Base-by-base conservation (phyloP, 2,329 filamentous ascomycete genomes). In the Fusarium austroafricanum region DNA sequence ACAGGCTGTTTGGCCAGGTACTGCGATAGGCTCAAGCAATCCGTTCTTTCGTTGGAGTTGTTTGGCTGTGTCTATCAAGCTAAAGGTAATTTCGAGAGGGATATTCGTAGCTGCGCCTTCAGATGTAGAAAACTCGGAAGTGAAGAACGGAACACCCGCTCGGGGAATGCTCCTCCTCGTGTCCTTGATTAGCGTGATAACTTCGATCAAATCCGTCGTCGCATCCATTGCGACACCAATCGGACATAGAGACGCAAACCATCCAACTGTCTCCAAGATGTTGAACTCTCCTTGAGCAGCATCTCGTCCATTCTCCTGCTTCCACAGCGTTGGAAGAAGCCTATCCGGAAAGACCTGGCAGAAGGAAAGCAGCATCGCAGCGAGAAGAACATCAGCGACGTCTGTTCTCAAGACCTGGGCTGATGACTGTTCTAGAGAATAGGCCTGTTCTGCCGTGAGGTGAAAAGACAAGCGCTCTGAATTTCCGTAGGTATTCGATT, bases 11-110 rank as follows among this genome's bases (percentile, higher is more conserved):
- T 77, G 77, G 0, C 80, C 81, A 0, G 83, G 81, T 0, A 82
- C 73, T 4, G 78, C 64, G 1, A 84, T 71, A 31, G 84, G 82
- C 59, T 84, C 79, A 10, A 89, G 79, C 2, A 89, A 75, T 2
- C 83, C 80, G 42, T 84, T 82, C 11, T 80, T 77, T 3, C 79
- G 78, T 50, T 84, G 82, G 1, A 86, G 72, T n/a, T 83, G 80
- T 47, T 85, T 81, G 17, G 83, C 75, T 0, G 81, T 81, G 5
- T 86, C 85, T 3, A 83, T 78, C 66, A 86, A 87, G 56, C 82
- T 88, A 73, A 90, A 88, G 33, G 88, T 80, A 37, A 90, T 79
- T 72, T 90, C 87, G 46, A 89, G 81, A 0, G 86, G 85, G 61
- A 80, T 81, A 39, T 84, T 81, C 2, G 78, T 71, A 1, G 74